These are phyloP conservation scores for Phanerodontia chrysosporium DNA, from an alignment of 768 basidiomycete genomes.

Conservation along the genomic window DNA sequence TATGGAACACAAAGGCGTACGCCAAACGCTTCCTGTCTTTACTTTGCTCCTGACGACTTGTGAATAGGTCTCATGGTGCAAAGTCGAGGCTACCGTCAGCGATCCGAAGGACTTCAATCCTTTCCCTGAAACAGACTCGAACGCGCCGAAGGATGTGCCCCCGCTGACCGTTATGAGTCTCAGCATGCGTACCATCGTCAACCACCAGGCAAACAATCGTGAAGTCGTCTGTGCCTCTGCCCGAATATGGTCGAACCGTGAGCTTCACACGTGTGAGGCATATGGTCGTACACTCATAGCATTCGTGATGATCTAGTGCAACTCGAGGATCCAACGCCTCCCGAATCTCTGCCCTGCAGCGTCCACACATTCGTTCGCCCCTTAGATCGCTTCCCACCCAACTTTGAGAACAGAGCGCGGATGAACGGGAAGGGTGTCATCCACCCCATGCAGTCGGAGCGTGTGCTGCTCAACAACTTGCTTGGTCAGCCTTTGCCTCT, in stretches of 20 bases:
- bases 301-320: conserved; percentile 45
- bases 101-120: conserved; percentile 90
- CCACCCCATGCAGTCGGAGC: conserved; percentile 74
- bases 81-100: conserved; percentile 78
- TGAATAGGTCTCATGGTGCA: conserved; percentile 91
- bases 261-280: neutral
- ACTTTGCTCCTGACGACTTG: neutral
- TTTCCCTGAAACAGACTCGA: conserved; percentile 64
- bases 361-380: conserved; percentile 90
- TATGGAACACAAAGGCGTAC: conserved; percentile 76
- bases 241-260: conserved; percentile 70
- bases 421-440: conserved; percentile 65
- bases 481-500: conserved; percentile 46
- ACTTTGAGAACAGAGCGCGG: conserved; percentile 71
- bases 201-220: conserved; percentile 90
- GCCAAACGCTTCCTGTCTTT: conserved; percentile 26
- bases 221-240: conserved; percentile 86
- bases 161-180: conserved; percentile 90
- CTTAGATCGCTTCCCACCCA: conserved; percentile 78
- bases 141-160: conserved; percentile 75
- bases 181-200: conserved; percentile 84
- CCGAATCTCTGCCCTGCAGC: conserved; percentile 76
- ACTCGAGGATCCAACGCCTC: conserved; percentile 89
- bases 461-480: conserved; percentile 77
- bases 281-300: too few relatives aligned